A percentile compares a stretch with the other conserved stretches of the same genome.
These are phyloP conservation scores for Gryganskiella cystojenkinii DNA, from an alignment of 192 early-diverging fungal genomes.

Conservation along the genomic window DNA sequence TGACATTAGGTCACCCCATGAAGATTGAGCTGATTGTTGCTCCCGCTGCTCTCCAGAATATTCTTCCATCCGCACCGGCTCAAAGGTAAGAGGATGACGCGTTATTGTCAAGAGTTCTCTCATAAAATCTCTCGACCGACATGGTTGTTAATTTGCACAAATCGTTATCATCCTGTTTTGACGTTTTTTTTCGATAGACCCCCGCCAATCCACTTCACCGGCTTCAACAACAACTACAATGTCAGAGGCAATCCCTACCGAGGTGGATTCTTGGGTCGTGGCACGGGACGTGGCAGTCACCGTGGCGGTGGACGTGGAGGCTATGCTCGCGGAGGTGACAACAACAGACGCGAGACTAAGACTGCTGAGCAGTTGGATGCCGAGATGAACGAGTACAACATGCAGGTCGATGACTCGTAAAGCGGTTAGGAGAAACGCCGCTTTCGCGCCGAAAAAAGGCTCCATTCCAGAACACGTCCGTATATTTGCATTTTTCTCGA, in stretches of 20 bases:
- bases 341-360: conserved; percentile 30
- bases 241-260: conserved; percentile 2
- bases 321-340: conserved; percentile 25
- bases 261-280: no score
- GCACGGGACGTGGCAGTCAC: conserved; percentile 13
- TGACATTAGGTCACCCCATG: conserved; percentile 37
- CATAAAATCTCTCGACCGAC: no score
- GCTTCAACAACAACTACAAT: conserved; percentile 3
- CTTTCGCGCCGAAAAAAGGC: no score
- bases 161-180: not conserved
- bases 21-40: conserved; percentile 52
- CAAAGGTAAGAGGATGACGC: conserved; percentile 27
- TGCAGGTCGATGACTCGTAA: conserved; percentile 52
- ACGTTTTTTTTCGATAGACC: not conserved
- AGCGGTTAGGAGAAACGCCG: no score
- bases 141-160: no score
- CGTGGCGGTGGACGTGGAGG: conserved; percentile 45
- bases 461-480: no score
- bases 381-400: conserved; percentile 52
- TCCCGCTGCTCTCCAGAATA: conserved; percentile 25
- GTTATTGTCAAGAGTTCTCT: no score
- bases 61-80: conserved; percentile 13
- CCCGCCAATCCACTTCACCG: not conserved
- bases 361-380: conserved; percentile 54
- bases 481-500: no score